These are phyloP conservation scores for Pharnaceum exiguum DNA, from an alignment of 148 eudicot species.

Conservation along the genomic window DNA sequence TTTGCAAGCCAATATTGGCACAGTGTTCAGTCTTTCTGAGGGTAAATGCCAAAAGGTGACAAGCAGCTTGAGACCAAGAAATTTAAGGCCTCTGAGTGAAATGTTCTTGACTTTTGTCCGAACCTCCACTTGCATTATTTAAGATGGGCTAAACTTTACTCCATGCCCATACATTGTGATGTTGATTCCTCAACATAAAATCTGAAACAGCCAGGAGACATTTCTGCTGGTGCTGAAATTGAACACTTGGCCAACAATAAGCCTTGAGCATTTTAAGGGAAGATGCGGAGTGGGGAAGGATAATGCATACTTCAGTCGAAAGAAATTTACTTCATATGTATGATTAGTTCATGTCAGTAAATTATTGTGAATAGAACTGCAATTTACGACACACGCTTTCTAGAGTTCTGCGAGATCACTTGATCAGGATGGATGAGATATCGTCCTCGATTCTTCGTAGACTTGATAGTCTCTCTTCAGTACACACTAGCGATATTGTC, in stretches of 20 bases:
- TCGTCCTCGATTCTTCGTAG: too few species aligned
- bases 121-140: constrained; percentile 11
- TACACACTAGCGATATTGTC: too few species aligned
- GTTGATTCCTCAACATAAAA: constrained; percentile 6
- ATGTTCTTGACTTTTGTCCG: constrained; percentile 3
- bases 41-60: constrained; percentile 1
- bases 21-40: constrained; percentile 4
- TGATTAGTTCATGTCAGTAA: too few species aligned
- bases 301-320: neutral
- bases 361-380: too few species aligned
- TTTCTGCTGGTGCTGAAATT: constrained; percentile 23
- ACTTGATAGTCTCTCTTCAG: too few species aligned
- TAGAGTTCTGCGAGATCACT: too few species aligned
- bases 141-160: constrained; percentile 9
- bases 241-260: constrained; percentile 25
- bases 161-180: constrained; percentile 22
- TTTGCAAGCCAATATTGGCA: constrained; percentile 17
- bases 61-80: constrained; percentile 4
- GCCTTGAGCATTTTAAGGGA: neutral
- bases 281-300: neutral
- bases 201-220: constrained; percentile 15
- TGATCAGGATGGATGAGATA: too few species aligned
- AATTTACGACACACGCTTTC: too few species aligned
- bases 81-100: constrained; percentile 1
- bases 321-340: too few species aligned